Conservation (phyloP, 768 basidiomycete species). For the Suillus tomentosus region DNA sequence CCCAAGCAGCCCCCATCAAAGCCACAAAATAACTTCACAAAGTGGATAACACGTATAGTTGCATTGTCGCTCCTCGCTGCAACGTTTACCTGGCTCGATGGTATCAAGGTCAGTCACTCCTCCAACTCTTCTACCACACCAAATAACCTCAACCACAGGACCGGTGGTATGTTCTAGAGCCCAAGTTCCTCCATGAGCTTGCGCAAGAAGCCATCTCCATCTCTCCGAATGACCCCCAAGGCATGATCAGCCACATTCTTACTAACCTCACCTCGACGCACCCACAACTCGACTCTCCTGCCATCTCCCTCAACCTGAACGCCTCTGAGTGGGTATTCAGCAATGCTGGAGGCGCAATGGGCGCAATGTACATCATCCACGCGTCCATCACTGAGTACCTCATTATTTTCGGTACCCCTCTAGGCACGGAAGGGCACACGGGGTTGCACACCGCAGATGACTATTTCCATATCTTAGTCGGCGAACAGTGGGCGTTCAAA, state of each 20-base stretch:
- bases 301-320: constrained; percentile 55
- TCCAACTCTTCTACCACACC: neutral
- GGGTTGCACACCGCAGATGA: constrained; percentile 96
- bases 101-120: constrained; percentile 54
- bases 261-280: constrained; percentile 76
- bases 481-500: constrained; percentile 92
- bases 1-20: neutral
- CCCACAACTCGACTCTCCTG: constrained; percentile 52
- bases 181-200: constrained; percentile 67
- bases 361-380: constrained; percentile 97
- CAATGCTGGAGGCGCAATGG: constrained; percentile 98
- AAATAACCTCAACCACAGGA: constrained; percentile 47
- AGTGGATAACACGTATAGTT: constrained; percentile 35
- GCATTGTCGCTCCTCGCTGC: constrained; percentile 32
- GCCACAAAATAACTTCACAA: constrained; percentile 22
- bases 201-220: constrained; percentile 71
- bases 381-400: constrained; percentile 96
- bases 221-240: constrained; percentile 62
- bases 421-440: constrained; percentile 96
- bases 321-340: constrained; percentile 90
- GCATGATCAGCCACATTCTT: constrained; percentile 83
- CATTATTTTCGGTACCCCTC: constrained; percentile 93
- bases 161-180: constrained; percentile 87
- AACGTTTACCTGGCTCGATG: constrained; percentile 55
- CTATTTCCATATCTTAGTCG: constrained; percentile 93